Percentiles rank a stretch among this genome's conserved stretches.
These are phyloP conservation scores for Keqinozyma sinolaborantium DNA, from an alignment of 1,139 yeast species.

Conservation along the genomic window DNA sequence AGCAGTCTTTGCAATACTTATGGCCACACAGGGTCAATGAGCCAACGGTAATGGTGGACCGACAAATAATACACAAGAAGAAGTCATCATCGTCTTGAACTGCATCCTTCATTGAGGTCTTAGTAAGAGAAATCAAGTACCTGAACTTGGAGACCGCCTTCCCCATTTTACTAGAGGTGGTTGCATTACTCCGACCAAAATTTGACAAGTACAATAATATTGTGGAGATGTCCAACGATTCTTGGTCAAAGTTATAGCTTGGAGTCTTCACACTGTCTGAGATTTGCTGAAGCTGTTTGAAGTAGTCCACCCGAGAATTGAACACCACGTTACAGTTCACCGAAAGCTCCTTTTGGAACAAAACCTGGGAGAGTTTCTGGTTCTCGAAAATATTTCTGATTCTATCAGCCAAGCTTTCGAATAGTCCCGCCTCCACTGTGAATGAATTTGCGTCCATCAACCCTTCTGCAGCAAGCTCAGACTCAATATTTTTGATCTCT, in stretches of 20 bases:
- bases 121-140: constrained; percentile 52
- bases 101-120: constrained; percentile 13
- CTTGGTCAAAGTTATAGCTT: constrained; percentile 17
- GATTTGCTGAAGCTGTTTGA: constrained; percentile 76
- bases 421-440: constrained; percentile 17
- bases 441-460: constrained; percentile 7
- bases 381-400: constrained; percentile 33
- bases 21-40: constrained; percentile 88
- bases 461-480: constrained; percentile 18
- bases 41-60: constrained; percentile 65
- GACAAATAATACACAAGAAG: constrained; percentile 72
- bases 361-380: constrained; percentile 35
- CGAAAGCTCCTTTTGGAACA: constrained; percentile 46
- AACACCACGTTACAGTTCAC: constrained; percentile 60
- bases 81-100: constrained; percentile 27
- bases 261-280: constrained; percentile 67
- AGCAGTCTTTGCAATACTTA: constrained; percentile 76
- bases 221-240: constrained; percentile 10
- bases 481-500: constrained; percentile 21
- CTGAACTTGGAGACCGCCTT: constrained; percentile 52
- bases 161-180: constrained; percentile 18
- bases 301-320: constrained; percentile 77
- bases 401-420: constrained; percentile 19
- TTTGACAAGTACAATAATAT: constrained; percentile 1
- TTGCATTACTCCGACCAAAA: constrained; percentile 1